Evolutionary conservation across 441 rosid genomes (phyloP).

Genomic region (Euphorbia celastroides): DNA sequence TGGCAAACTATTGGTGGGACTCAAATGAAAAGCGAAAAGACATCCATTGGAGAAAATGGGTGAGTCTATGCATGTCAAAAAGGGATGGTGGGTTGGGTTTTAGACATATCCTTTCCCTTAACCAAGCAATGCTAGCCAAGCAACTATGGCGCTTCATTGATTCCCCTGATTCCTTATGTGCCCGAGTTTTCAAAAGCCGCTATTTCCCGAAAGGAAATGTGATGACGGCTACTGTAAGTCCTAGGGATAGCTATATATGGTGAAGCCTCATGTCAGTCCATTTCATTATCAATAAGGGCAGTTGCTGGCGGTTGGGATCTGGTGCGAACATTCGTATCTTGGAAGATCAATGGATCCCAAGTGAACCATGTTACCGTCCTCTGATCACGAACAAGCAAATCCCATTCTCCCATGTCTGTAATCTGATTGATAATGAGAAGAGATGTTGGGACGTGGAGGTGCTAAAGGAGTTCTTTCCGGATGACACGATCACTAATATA

Average conservation of each 20-base stretch:
- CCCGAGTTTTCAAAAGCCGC: background rate
- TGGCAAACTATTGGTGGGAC: background rate
- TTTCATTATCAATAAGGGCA: background rate
- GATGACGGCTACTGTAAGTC: background rate
- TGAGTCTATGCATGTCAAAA: background rate
- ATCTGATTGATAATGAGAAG: background rate
- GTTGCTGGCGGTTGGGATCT: background rate
- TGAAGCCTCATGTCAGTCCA: background rate
- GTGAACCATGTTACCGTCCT: background rate
- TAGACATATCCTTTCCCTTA: background rate
- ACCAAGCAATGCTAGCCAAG: background rate
- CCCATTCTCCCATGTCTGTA: background rate
- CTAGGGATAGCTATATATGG: background rate
- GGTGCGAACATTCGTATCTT: background rate
- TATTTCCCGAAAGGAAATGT: background rate
- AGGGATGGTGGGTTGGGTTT: background rate
- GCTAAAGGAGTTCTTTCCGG: too few relatives aligned
- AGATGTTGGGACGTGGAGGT: background rate
- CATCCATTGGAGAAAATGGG: background rate
- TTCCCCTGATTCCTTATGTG: background rate
- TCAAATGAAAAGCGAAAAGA: background rate
- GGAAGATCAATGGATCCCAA: background rate
- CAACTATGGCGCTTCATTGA: background rate
- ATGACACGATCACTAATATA: background rate
- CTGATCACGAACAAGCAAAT: background rate